phyloP scores from a whole-genome alignment of 306 rosid genomes.

The Dryas alaskensis region DNA sequence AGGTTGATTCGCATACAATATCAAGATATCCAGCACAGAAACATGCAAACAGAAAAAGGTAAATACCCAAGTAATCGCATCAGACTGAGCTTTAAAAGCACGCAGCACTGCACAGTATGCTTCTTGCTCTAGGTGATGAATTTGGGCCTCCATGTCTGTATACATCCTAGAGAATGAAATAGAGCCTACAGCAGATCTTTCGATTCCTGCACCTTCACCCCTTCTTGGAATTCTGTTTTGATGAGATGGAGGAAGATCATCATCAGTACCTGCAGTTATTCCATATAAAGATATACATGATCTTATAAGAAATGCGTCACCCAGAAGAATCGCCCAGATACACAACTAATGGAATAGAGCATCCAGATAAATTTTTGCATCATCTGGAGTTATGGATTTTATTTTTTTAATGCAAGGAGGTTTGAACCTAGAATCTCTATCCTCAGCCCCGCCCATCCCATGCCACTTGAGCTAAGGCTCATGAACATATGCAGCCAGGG shows the following conservation, averaged over 20 bases:
- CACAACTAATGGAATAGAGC: background rate
- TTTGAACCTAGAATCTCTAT: too few relatives aligned
- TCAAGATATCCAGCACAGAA: conserved; percentile 3
- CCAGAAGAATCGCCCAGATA: background rate
- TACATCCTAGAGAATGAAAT: conserved; percentile 44
- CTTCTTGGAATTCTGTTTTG: conserved; percentile 58
- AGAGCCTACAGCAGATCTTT: conserved; percentile 54
- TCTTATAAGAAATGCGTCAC: conserved; percentile 14
- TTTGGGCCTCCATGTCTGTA: conserved; percentile 81
- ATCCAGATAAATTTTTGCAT: background rate
- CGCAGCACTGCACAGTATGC: conserved; percentile 92
- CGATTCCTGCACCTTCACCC: conserved; percentile 38
- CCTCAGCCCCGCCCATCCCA: too few relatives aligned
- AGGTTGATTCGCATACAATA: conserved; percentile 20
- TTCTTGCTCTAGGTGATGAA: conserved; percentile 90
- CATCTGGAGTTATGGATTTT: too few relatives aligned
- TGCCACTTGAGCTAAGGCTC: too few relatives aligned
- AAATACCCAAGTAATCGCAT: conserved; percentile 91
- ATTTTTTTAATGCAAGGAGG: too few relatives aligned
- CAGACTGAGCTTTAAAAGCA: conserved; percentile 95
- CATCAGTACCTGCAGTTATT: conserved; percentile 52
- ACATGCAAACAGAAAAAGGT: conserved; percentile 11
- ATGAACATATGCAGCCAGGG: background rate
- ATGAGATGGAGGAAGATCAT: conserved; percentile 59
- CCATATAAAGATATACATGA: conserved; percentile 26